A percentile compares a stretch with the other conserved stretches of the same genome.
phyloP scores from a whole-genome alignment of 2,329 filamentous ascomycete species.

The Talaromyces sp. region DNA sequence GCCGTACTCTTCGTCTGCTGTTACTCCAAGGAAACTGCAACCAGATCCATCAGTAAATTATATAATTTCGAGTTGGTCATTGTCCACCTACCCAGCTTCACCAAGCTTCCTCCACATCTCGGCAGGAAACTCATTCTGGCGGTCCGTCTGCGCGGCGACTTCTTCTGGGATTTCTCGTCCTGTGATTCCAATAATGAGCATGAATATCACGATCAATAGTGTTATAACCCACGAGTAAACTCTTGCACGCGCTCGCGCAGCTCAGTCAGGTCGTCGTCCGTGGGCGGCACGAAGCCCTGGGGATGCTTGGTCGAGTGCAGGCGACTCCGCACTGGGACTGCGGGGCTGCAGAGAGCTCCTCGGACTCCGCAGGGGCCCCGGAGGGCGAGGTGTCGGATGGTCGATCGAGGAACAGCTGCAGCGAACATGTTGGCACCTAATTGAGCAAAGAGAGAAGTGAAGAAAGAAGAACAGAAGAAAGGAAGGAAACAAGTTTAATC shows the following conservation, averaged over 20 bases:
- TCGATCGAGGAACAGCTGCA: slow-evolving; percentile 4
- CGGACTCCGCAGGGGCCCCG: slow-evolving; percentile 1
- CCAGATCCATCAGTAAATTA: neutral
- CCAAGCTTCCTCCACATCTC: slow-evolving; percentile 94
- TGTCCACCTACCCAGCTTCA: slow-evolving; percentile 59
- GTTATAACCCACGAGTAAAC: slow-evolving; percentile 56
- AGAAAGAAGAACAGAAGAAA: neutral
- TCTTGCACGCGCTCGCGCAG: slow-evolving; percentile 80
- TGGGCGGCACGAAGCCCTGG: slow-evolving; percentile 59
- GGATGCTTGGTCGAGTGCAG: slow-evolving; percentile 52
- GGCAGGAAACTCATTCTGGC: slow-evolving; percentile 77
- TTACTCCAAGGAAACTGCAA: slow-evolving; percentile 79
- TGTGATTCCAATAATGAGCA: slow-evolving; percentile 14
- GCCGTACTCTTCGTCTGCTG: slow-evolving; percentile 86
- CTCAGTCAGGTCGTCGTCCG: slow-evolving; percentile 69
- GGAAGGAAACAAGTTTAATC: neutral
- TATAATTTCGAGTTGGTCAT: neutral
- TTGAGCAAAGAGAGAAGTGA: slow-evolving; percentile 14
- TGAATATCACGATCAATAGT: neutral
- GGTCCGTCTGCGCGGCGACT: slow-evolving; percentile 76
- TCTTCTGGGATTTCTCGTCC: slow-evolving; percentile 81
- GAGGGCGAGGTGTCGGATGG: slow-evolving; percentile 11
- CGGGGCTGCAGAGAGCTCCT: slow-evolving; percentile 3
- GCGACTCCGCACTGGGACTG: slow-evolving; percentile 1
- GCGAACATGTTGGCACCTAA: slow-evolving; percentile 12